These are phyloP conservation scores for Lasiodiplodia citricola DNA, from an alignment of 2,329 filamentous ascomycete species.

Conservation along the genomic window DNA sequence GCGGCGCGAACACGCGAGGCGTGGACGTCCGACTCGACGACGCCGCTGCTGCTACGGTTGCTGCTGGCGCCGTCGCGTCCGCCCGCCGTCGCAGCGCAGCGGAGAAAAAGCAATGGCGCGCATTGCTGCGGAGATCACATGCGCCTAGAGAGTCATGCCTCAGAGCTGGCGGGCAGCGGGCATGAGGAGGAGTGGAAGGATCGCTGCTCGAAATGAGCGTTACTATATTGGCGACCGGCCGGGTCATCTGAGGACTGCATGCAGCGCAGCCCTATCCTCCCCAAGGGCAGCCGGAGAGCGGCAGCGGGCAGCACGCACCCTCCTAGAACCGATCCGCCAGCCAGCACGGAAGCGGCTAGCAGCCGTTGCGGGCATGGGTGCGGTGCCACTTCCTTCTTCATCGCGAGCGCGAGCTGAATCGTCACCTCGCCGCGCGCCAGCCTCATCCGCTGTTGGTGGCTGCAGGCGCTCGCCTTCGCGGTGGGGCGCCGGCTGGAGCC, in stretches of 20 bases:
- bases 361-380: conserved; percentile 21
- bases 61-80: background rate
- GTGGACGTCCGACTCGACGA: background rate
- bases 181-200: conserved; percentile 14
- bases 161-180: conserved; percentile 1
- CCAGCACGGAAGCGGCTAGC: conserved; percentile 21
- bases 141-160: conserved; percentile 10
- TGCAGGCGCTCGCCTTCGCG: conserved; percentile 18
- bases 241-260: conserved; percentile 23
- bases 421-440: conserved; percentile 13
- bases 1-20: background rate
- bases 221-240: conserved; percentile 19
- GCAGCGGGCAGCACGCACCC: background rate
- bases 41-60: background rate
- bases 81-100: conserved; percentile 2
- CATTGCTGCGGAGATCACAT: conserved; percentile 22
- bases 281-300: conserved; percentile 6
- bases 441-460: conserved; percentile 25
- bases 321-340: background rate
- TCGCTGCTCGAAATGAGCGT: conserved; percentile 21
- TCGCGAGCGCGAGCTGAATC: conserved; percentile 24
- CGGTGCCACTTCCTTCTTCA: conserved; percentile 25
- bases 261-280: conserved; percentile 22
- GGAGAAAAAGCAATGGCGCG: conserved; percentile 20
- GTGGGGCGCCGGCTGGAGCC: conserved; percentile 20